Percentiles rank a stretch among this genome's conserved stretches.
phyloP scores from a whole-genome alignment of 768 basidiomycete species.

The Calocera viscosa region DNA sequence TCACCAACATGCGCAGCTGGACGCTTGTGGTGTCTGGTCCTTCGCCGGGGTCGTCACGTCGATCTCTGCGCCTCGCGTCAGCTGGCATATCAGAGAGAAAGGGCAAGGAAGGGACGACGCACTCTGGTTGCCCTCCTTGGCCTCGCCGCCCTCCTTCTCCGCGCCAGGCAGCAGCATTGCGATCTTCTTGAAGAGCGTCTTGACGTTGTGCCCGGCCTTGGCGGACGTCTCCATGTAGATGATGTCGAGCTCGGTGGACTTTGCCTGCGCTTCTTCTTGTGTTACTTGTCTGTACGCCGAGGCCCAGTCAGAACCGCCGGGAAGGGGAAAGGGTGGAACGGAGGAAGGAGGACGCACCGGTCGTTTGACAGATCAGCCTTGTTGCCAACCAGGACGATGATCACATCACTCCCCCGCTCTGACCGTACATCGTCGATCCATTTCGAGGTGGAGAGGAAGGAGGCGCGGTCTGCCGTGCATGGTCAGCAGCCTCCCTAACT shows the following conservation, averaged over 20 bases:
- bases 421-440: constrained; percentile 99
- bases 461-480: constrained; percentile 63
- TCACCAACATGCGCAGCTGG: constrained; percentile 56
- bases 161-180: constrained; percentile 95
- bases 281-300: constrained; percentile 74
- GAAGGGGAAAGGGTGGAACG: background rate
- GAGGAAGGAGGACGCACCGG: constrained; percentile 44
- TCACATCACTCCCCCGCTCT: constrained; percentile 93
- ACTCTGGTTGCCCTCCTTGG: constrained; percentile 27
- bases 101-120: constrained; percentile 15
- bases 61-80: constrained; percentile 50
- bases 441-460: constrained; percentile 96
- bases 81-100: background rate
- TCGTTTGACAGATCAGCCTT: constrained; percentile 99
- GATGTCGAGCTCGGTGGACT: constrained; percentile 78
- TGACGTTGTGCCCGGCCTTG: constrained; percentile 98
- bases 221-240: constrained; percentile 99
- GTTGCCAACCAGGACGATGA: constrained; percentile 96
- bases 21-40: constrained; percentile 70
- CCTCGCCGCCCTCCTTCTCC: constrained; percentile 51
- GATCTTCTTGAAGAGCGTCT: constrained; percentile 98
- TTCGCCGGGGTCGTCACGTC: constrained; percentile 67
- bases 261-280: constrained; percentile 86
- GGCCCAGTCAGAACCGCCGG: background rate
- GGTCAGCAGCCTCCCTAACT: background rate